Evolutionary conservation across 768 basidiomycete genomes (phyloP), one percentile per base, ranked within the genome.

Genomic region (Thelephora ganbajun): DNA sequence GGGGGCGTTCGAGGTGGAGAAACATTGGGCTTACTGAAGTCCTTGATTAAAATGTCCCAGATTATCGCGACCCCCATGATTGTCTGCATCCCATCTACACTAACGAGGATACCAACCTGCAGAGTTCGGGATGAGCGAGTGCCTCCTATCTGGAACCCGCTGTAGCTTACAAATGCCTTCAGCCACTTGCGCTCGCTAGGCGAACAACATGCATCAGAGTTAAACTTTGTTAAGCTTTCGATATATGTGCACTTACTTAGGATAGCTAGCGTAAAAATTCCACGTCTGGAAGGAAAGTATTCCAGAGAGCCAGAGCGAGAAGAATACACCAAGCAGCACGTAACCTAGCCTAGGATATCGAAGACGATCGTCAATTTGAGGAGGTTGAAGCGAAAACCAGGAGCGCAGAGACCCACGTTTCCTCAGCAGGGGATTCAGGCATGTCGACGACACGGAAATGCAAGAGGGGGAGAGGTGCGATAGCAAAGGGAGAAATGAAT

Each of bases 211-310:
- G 12, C 6, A 34, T 35, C 14, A 19, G 33, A 13, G 19, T 37
- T 22, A 20, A 33, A 26, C 2, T n/a, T n/a, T 6, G 22, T n/a
- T 12, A 16, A 23, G 41, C 26, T 46, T 22, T 22, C 7, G 18
- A 20, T 19, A 35, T 19, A 35, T 43, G 3, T 20, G 19, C 4
- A 51, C 54, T 23, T 39, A 56, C 57, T 53, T 49, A 34, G 43
- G 50, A 42, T 54, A 58, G 5, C 47, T 48, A 6, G 44, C 18
- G 43, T 48, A 51, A 39, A 61, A 60, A 43, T 66, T 37, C 52
- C 61, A 63, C 0, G 58, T 57, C 54, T 69, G 68, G 35, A 56
- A 58, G 30, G 65, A 46, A 52, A 66, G 56, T 2, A 57, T 57
- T 26, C 67, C 67, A 48, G 57, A 66, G 43, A 69, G 48, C 18